phyloP scores from a whole-genome alignment of 148 eudicot species.

The Drosera capensis region DNA sequence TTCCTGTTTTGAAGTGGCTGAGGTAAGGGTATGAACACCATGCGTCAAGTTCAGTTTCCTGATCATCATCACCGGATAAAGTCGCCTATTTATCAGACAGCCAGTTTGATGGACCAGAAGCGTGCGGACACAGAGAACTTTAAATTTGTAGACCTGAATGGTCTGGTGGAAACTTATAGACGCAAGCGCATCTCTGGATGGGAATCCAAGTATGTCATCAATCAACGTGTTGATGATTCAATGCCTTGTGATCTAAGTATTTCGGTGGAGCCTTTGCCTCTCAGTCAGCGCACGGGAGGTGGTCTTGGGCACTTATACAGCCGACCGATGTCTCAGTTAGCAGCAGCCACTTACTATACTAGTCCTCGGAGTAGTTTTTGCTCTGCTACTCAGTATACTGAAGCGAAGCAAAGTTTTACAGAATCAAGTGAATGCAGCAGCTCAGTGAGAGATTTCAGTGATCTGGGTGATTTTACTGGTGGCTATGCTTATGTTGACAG shows the following conservation, averaged over 20 bases:
- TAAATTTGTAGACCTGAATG: neutral
- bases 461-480: constrained; percentile 28
- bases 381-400: constrained; percentile 53
- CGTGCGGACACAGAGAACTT: neutral
- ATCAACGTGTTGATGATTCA: constrained; percentile 22
- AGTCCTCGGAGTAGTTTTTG: constrained; percentile 71
- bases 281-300: constrained; percentile 11
- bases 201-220: constrained; percentile 18
- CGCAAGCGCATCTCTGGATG: constrained; percentile 17
- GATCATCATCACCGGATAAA: neutral
- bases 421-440: constrained; percentile 54
- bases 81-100: neutral
- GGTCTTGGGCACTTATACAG: constrained; percentile 9
- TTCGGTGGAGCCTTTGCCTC: constrained; percentile 9
- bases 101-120: neutral
- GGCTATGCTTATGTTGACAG: constrained; percentile 45
- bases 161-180: neutral
- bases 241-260: constrained; percentile 15
- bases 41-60: neutral
- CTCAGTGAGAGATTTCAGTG: constrained; percentile 39
- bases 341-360: constrained; percentile 18
- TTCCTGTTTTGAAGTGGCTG: neutral
- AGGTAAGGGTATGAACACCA: neutral
- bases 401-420: constrained; percentile 75
- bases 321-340: constrained; percentile 19